Base-by-base conservation (phyloP, 1,284 basidiomycete species). In the Ceratobasidium sp. region DNA sequence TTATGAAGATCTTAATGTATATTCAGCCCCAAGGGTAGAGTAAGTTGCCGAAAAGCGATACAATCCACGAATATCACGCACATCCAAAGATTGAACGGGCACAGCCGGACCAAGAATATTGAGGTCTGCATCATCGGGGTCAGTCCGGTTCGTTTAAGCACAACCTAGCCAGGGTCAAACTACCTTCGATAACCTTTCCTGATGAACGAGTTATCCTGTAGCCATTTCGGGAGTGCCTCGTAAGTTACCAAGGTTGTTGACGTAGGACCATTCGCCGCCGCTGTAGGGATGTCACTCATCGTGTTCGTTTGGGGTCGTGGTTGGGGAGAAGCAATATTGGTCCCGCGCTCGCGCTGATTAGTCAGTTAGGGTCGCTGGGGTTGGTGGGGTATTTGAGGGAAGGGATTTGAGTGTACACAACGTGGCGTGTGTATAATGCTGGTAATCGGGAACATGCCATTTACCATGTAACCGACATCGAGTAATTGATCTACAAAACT, bases 171-270 rank as follows among this genome's bases (percentile, higher is more conserved):
- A 73, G 23, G 35, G 27, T 62, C 23, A 54, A 54, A 86, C 82
- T 81, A 93, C 90, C 90, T 87, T 82, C 94, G 87, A 83, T 96
- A 96, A 2, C 94, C 94, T 33, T 84, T 86, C 79, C 90, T 75
- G 80, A 96, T 93, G 82, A 89, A 92, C 80, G 93, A 91, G 81
- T 95, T 95, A 84, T 95, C 93, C 80, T 85, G 88, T 83, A 90
- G 60, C 73, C 73, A 75, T 54, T 65, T 55, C n/a, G 73, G 73
- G 55, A 75, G 59, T 30, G 38, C 71, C 30, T 74, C 71, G 46
- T 60, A 73, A 27, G 33, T 50, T 33, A 62, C 10, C 30, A 62
- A 48, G 30, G 38, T 10, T 46, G n/a, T 50, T 20, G 57, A 50
- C n/a, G 10, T n/a, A 23, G 55, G n/a, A 23, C 35, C 16, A 12